Evolutionary conservation across 1,139 yeast species (phyloP).

Genomic region (Kluyveromyces sp.): DNA sequence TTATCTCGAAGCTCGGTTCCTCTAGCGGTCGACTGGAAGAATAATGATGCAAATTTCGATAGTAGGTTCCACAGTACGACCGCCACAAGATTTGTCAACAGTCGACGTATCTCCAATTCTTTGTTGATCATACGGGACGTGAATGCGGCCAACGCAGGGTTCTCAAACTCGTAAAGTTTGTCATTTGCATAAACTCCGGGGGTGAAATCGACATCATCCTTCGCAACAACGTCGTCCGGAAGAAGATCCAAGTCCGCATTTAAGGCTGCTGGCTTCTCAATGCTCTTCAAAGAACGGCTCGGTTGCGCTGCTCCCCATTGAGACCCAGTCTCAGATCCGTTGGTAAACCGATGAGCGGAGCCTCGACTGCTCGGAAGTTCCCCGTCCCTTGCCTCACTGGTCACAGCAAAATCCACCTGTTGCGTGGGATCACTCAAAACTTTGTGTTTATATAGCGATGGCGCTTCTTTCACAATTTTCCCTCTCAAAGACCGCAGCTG

Average conservation of each 20-base stretch:
- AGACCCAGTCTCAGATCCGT: too few species aligned
- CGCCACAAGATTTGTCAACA: slow-evolving; percentile 31
- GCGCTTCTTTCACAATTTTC: slow-evolving; percentile 22
- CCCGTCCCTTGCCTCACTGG: background rate
- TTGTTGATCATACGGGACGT: slow-evolving; percentile 34
- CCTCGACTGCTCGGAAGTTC: background rate
- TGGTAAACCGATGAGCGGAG: too few species aligned
- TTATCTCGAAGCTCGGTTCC: slow-evolving; percentile 13
- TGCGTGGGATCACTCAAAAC: slow-evolving; percentile 13
- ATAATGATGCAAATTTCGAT: slow-evolving; percentile 23
- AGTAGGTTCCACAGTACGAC: slow-evolving; percentile 28
- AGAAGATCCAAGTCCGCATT: background rate
- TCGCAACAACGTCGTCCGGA: background rate
- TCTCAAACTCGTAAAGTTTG: slow-evolving; percentile 25
- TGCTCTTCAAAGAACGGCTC: background rate
- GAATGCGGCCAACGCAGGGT: slow-evolving; percentile 32
- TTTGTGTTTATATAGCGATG: slow-evolving; percentile 18
- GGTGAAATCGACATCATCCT: background rate
- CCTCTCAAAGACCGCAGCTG: slow-evolving; percentile 22
- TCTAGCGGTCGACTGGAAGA: slow-evolving; percentile 20
- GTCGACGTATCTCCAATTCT: slow-evolving; percentile 34
- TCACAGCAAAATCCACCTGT: background rate
- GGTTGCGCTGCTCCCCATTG: too few species aligned
- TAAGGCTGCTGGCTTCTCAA: background rate
- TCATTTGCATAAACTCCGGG: background rate